Evolutionary conservation across 331 rosid genomes (phyloP), one percentile per base, ranked within the genome.

Genomic region (Cydonia oblonga): DNA sequence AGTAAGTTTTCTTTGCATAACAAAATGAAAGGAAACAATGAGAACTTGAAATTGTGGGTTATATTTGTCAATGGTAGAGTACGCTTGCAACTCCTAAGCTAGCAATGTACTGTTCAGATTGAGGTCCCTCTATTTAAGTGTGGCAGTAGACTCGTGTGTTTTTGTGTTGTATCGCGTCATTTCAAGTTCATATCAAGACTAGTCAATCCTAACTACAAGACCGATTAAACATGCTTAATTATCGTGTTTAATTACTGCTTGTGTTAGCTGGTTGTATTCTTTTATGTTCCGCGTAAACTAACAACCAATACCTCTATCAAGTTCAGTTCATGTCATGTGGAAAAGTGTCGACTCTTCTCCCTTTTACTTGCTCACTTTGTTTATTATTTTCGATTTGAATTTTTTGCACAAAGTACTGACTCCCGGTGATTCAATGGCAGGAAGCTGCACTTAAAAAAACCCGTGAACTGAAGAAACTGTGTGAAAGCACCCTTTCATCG

Each of bases 401-500:
- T 38, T 38, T 35, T 60, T 38, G 66, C 12, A 5, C 54, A 71
- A 71, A 58, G 33, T 9, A 60, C 44, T 44, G 38, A 78, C 61
- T 52, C 63, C 42, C 1, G 42, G 12, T 15, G 54, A 46, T 69
- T 68, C 33, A 16, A 64, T 85, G 68, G 66, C 90, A 93, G 97
- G 98, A 93, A 29, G 92, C 84, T 15, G 92, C 87, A 72, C 68
- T 90, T 80, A 66, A 79, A 7, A 89, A 88, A 83, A 90, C 96
- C 6, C 84, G 84, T 80, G 91, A 87, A 82, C 82, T 87, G 86
- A 92, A 90, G 82, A 87, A 87, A 78, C 84, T 88, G 15, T 92
- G 96, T 70, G 96, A 92, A 76, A 79, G 80, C 79, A 86, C 83
- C 33, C 91, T 86, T 67, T 92, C 98, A 38, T 88, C 97, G 74